Evolutionary conservation across 192 early-diverging fungal genomes (phyloP).

Genomic region (Phycomyces blakesleeanus): DNA sequence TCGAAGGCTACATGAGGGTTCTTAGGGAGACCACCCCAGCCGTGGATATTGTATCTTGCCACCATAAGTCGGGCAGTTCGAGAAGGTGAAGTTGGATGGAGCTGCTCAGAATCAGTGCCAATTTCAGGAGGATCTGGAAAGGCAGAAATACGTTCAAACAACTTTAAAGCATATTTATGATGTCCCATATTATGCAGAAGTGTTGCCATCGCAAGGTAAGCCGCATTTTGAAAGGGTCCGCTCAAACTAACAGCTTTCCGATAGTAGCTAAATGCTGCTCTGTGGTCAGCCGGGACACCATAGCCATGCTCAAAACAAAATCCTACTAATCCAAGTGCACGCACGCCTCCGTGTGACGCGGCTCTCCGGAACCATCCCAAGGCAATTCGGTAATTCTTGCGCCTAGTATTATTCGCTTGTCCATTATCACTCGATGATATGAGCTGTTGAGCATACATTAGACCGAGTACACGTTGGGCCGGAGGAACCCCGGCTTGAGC

Average conservation of each 20-base stretch:
- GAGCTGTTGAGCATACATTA: constrained; percentile 29
- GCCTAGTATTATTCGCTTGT: background rate
- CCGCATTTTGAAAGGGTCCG: constrained; percentile 13
- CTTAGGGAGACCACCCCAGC: constrained; percentile 16
- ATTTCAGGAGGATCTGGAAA: background rate
- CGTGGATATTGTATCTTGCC: constrained; percentile 27
- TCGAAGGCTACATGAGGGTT: constrained; percentile 20
- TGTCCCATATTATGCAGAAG: constrained; percentile 28
- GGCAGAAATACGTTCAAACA: constrained; percentile 13
- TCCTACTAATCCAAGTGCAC: constrained; percentile 31
- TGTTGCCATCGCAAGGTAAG: constrained; percentile 24
- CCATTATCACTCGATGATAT: background rate
- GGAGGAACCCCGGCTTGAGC: constrained; percentile 23
- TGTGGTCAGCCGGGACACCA: constrained; percentile 26
- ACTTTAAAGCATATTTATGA: constrained; percentile 26
- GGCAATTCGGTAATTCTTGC: constrained; percentile 25
- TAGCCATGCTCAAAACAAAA: constrained; percentile 35
- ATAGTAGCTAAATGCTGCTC: constrained; percentile 30
- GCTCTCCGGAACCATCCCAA: constrained; percentile 38
- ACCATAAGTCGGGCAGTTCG: constrained; percentile 24
- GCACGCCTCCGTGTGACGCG: constrained; percentile 26
- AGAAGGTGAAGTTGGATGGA: background rate
- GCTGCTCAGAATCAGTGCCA: background rate
- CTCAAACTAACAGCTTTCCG: constrained; percentile 28
- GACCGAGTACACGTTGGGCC: constrained; percentile 28